phyloP scores from a whole-genome alignment of 345 rosid species.

The Syzygium aromaticum region DNA sequence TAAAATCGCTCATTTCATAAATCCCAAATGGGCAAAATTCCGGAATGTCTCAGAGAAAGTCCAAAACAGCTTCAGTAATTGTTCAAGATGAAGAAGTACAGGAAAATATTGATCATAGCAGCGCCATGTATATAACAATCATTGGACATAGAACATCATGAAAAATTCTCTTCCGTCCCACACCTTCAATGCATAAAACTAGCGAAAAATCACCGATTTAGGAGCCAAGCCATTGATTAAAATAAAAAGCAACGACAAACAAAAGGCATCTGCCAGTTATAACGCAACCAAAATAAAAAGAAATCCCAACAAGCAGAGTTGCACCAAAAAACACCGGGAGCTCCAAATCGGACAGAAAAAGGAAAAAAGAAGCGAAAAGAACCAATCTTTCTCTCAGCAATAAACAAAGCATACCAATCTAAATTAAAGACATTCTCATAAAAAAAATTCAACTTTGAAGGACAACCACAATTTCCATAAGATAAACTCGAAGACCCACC shows the following conservation, averaged over 20 bases:
- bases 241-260: not conserved
- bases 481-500: constrained; percentile 34
- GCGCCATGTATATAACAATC: not conserved
- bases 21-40: not conserved
- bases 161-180: not conserved
- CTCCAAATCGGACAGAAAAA: not conserved
- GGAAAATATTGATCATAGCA: not conserved
- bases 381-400: not conserved
- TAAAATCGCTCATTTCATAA: no score
- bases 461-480: not conserved
- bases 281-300: not conserved
- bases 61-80: not conserved
- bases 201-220: not conserved
- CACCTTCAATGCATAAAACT: not conserved
- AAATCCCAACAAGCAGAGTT: not conserved
- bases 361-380: not conserved
- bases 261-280: not conserved
- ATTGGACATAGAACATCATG: not conserved
- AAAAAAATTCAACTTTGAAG: not conserved
- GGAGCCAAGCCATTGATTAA: not conserved
- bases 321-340: not conserved
- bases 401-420: not conserved
- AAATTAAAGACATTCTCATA: not conserved
- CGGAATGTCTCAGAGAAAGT: no score
- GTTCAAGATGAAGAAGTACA: not conserved